Evolutionary conservation across 495 filamentous ascomycete genomes (phyloP), one percentile per base, ranked within the genome.

Genomic region (Neohortaea acidophila): DNA sequence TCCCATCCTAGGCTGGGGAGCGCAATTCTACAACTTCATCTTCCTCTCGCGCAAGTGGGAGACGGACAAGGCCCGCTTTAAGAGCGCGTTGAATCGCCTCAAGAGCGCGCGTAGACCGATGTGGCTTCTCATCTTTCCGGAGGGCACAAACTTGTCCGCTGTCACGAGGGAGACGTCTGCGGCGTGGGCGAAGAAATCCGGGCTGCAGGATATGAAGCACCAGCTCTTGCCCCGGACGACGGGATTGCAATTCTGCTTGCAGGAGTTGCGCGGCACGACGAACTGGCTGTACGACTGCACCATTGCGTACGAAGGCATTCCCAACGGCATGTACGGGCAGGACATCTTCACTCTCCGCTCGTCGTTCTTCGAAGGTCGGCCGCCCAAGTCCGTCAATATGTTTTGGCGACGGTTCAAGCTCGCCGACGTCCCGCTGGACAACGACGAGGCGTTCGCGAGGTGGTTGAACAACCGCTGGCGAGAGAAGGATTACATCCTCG

Each of bases 281-380:
- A 44, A 58, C 3, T 63, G 59, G 59, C 34, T 63, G 15, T 63
- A 63, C 35, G 59, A 63, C 44, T 61, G 58, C 39, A 63, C 59
- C 6, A 57, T 63, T 27, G 58, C 52, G 0, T 63, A 63, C 41
- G 59, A 63, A 46, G 59, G 59, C 23, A 45, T 63, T 2, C 59
- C 59, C 14, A 52, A 51, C 22, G 54, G 58, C 13, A 38, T 53
- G 34, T 63, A 56, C 41, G 59, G 59, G 12, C 59, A 63, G 38
- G 59, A 63, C 33, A 59, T 63, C 25, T 63, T 55, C 44, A 61
- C 58, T 3, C 53, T 63, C 18, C 44, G 55, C 7, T 58, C 56
- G 0, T 59, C 56, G 1, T 57, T 58, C 39, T 63, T 63, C 31
- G 58, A 63, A 48, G 59, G 59, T 4, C 47, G 59, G 5, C 58